These are phyloP conservation scores for Atkinsonella hypoxylon DNA, from an alignment of 2,329 filamentous ascomycete genomes.

Conservation along the genomic window DNA sequence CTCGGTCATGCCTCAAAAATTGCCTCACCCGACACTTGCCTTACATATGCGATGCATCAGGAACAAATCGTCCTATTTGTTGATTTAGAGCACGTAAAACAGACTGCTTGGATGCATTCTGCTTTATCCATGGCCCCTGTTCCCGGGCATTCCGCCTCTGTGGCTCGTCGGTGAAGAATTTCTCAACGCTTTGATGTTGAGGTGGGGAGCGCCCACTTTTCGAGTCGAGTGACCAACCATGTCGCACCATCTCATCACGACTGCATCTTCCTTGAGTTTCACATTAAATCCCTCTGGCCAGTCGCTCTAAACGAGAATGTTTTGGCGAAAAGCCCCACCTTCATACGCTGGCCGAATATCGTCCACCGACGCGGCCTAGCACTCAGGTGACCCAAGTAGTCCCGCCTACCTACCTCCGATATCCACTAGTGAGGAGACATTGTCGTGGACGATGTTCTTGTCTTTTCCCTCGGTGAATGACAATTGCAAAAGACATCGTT, in stretches of 20 bases:
- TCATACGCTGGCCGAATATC: conserved; percentile 16
- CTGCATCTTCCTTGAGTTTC: conserved; percentile 6
- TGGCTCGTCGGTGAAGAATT: background rate
- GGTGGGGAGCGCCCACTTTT: conserved; percentile 6
- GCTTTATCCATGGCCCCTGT: too few species aligned
- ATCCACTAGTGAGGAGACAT: conserved; percentile 4
- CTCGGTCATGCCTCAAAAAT: too few species aligned
- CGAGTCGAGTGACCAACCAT: conserved; percentile 2
- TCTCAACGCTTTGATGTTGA: background rate
- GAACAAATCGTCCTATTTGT: background rate
- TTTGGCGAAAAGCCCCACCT: conserved; percentile 15
- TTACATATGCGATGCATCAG: too few species aligned
- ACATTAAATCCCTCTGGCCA: background rate
- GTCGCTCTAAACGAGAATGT: background rate
- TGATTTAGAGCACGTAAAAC: too few species aligned
- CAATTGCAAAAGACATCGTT: background rate
- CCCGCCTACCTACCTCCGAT: background rate
- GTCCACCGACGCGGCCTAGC: conserved; percentile 14
- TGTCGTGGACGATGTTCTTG: conserved; percentile 11
- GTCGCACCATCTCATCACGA: background rate
- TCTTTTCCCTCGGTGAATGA: conserved; percentile 9
- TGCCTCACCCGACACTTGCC: too few species aligned
- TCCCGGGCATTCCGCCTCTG: background rate
- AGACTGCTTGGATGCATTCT: background rate
- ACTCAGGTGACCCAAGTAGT: conserved; percentile 13